phyloP scores from a whole-genome alignment of 805 yeast genomes.

The Starmerella bacillaris region DNA sequence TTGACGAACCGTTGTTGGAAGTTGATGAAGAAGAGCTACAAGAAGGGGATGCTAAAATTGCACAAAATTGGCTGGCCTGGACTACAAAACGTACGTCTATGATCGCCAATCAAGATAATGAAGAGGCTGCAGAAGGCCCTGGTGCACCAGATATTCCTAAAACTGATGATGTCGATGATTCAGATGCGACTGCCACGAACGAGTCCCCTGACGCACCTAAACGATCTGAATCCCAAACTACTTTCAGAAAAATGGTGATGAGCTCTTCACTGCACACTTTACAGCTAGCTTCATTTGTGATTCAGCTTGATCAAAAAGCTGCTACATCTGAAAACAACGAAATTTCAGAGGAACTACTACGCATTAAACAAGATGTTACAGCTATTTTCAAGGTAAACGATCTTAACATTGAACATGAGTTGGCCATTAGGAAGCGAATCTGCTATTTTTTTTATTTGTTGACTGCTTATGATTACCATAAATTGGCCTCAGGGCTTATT shows the following conservation, averaged over 20 bases:
- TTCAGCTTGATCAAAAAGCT: conserved; percentile 19
- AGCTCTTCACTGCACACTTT: conserved; percentile 19
- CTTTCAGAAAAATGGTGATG: conserved; percentile 16
- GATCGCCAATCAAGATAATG: neutral
- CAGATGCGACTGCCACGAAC: neutral
- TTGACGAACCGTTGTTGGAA: neutral
- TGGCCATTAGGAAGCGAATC: conserved; percentile 1
- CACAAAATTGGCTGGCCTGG: conserved; percentile 13
- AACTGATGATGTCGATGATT: neutral
- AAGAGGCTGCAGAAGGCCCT: neutral
- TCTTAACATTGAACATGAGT: conserved; percentile 5
- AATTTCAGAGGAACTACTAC: conserved; percentile 5
- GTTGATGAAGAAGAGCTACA: neutral
- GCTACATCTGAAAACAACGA: neutral
- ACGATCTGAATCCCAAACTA: conserved; percentile 5
- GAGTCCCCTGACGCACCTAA: neutral
- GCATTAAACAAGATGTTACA: conserved; percentile 10
- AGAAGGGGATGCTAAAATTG: conserved; percentile 1
- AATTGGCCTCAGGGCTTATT: conserved; percentile 13
- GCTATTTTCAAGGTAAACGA: conserved; percentile 9
- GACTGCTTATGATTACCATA: conserved; percentile 5
- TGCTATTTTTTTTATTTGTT: conserved; percentile 11
- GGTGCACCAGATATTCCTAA: neutral
- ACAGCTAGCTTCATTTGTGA: conserved; percentile 21
- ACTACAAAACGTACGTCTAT: conserved; percentile 8